These are phyloP conservation scores for Tolypocladium ophioglossoides DNA, from an alignment of 2,329 filamentous ascomycete species.

Conservation along the genomic window DNA sequence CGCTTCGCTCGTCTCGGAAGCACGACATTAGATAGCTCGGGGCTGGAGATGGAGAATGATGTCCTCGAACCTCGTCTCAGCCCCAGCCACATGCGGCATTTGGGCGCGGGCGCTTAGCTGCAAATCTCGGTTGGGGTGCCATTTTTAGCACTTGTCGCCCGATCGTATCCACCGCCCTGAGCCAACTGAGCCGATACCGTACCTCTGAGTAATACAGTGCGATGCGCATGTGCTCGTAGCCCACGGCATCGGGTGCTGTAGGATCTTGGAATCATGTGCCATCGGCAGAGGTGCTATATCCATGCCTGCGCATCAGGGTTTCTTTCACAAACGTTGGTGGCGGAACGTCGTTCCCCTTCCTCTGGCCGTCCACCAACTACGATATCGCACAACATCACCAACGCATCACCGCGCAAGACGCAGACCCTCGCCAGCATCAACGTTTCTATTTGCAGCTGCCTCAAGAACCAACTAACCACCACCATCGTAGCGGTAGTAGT, in stretches of 20 bases:
- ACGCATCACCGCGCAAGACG: not conserved
- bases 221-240: too few relatives aligned
- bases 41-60: not conserved
- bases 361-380: too few relatives aligned
- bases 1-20: too few relatives aligned
- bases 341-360: too few relatives aligned
- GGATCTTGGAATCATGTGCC: not conserved
- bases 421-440: not conserved
- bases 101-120: not conserved
- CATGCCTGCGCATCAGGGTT: too few relatives aligned
- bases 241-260: too few relatives aligned
- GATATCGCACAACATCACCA: not conserved
- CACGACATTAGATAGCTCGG: not conserved
- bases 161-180: not conserved
- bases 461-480: slow-evolving; percentile 25
- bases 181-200: too few relatives aligned
- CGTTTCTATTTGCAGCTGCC: not conserved
- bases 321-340: not conserved
- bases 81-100: not conserved
- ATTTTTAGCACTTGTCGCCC: not conserved
- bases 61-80: not conserved
- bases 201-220: too few relatives aligned
- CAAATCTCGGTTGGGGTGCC: not conserved
- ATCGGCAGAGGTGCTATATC: not conserved
- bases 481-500: slow-evolving; percentile 39